phyloP scores from a whole-genome alignment of 345 rosid species.

The Bruguiera gymnorhiza region DNA sequence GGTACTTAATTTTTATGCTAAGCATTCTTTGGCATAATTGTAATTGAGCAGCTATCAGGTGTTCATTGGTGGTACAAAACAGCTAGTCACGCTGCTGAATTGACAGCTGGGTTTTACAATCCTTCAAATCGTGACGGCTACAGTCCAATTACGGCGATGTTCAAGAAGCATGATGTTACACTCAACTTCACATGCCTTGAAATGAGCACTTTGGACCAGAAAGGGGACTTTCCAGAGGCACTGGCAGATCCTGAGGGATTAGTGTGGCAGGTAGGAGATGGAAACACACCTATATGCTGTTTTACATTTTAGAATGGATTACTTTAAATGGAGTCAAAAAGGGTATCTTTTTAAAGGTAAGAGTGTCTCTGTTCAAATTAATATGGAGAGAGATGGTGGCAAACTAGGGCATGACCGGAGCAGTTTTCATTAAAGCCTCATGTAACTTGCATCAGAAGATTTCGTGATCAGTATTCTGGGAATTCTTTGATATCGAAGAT shows the following conservation, averaged over 20 bases:
- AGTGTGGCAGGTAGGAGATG: conserved; percentile 71
- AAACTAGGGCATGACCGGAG: background rate
- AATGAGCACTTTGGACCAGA: conserved; percentile 49
- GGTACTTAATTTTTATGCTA: background rate
- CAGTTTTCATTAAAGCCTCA: background rate
- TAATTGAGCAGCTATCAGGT: conserved; percentile 73
- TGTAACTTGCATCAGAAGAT: background rate
- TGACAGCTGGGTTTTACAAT: conserved; percentile 91
- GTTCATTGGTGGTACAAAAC: conserved; percentile 97
- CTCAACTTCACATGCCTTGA: conserved; percentile 63
- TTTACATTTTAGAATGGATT: background rate
- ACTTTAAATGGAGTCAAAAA: background rate
- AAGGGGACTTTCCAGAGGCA: conserved; percentile 53
- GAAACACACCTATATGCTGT: background rate
- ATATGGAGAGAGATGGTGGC: background rate
- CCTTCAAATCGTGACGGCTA: conserved; percentile 89
- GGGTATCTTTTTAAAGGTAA: background rate
- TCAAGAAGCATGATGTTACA: conserved; percentile 72
- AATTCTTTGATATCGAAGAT: background rate
- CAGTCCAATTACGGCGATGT: conserved; percentile 59
- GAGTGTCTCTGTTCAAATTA: background rate
- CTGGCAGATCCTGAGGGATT: conserved; percentile 77
- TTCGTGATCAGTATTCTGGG: background rate
- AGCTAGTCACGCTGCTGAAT: conserved; percentile 89
- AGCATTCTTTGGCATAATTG: conserved; percentile 19